These are phyloP conservation scores for Penicillium samsonianum DNA, from an alignment of 495 filamentous ascomycete genomes.

Conservation along the genomic window DNA sequence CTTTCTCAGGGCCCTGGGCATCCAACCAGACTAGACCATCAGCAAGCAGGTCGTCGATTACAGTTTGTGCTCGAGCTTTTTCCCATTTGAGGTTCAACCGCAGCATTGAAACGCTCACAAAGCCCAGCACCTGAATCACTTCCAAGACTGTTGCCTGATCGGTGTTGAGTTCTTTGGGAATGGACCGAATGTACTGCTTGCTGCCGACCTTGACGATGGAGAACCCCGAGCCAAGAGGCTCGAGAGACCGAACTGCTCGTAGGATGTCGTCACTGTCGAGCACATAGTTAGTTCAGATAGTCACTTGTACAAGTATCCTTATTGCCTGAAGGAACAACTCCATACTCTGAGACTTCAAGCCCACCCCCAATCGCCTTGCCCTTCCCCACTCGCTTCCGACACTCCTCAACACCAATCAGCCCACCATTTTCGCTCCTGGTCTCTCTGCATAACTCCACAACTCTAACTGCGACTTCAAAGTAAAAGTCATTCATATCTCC, in stretches of 20 bases:
- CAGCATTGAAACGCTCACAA: conserved; percentile 88
- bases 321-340: background rate
- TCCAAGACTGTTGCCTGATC: conserved; percentile 93
- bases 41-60: conserved; percentile 84
- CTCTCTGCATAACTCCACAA: conserved; percentile 88
- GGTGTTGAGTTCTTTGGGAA: conserved; percentile 94
- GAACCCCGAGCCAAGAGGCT: conserved; percentile 86
- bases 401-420: conserved; percentile 80
- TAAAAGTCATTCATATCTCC: conserved; percentile 96
- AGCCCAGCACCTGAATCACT: conserved; percentile 80
- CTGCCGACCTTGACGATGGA: conserved; percentile 76
- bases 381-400: conserved; percentile 68
- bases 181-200: conserved; percentile 84
- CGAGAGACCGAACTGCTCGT: conserved; percentile 82
- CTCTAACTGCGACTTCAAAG: conserved; percentile 89
- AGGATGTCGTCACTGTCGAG: conserved; percentile 78
- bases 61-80: conserved; percentile 78
- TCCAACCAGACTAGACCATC: conserved; percentile 96
- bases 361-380: conserved; percentile 68
- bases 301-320: background rate
- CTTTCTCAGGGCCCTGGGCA: conserved; percentile 78
- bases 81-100: conserved; percentile 89
- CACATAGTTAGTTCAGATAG: conserved; percentile 6
- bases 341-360: conserved; percentile 69
- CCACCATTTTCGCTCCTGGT: conserved; percentile 92